These are phyloP conservation scores for Mycena sanguinolenta DNA, from an alignment of 768 basidiomycete species.

Conservation along the genomic window DNA sequence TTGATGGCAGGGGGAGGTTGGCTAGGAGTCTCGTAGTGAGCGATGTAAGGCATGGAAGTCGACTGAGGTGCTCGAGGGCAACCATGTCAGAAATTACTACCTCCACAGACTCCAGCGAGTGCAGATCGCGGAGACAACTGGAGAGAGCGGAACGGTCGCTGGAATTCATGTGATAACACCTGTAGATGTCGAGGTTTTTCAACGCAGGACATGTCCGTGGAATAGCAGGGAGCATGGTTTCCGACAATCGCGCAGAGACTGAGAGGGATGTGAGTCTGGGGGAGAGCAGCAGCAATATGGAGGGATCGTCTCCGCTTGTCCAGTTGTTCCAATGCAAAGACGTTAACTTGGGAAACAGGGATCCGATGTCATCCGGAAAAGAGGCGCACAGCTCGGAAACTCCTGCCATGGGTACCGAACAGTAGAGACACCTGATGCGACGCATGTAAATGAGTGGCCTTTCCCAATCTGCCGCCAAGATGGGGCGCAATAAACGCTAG, in stretches of 20 bases:
- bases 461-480: no score
- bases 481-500: no score
- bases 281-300: background rate
- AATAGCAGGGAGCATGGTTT: background rate
- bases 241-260: background rate
- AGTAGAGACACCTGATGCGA: no score
- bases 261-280: background rate
- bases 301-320: background rate
- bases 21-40: background rate
- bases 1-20: background rate
- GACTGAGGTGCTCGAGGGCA: background rate
- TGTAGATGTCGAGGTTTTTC: background rate
- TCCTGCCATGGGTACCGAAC: no score
- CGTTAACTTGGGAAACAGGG: background rate
- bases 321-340: background rate
- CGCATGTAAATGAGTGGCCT: no score
- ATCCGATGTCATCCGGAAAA: no score
- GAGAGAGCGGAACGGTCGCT: background rate
- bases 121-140: background rate
- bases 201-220: background rate
- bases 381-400: no score
- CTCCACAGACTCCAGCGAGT: background rate
- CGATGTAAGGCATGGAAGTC: background rate
- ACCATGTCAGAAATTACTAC: background rate
- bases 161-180: background rate